These are phyloP conservation scores for Metschnikowia drakensbergensis DNA, from an alignment of 805 yeast species.

Conservation along the genomic window DNA sequence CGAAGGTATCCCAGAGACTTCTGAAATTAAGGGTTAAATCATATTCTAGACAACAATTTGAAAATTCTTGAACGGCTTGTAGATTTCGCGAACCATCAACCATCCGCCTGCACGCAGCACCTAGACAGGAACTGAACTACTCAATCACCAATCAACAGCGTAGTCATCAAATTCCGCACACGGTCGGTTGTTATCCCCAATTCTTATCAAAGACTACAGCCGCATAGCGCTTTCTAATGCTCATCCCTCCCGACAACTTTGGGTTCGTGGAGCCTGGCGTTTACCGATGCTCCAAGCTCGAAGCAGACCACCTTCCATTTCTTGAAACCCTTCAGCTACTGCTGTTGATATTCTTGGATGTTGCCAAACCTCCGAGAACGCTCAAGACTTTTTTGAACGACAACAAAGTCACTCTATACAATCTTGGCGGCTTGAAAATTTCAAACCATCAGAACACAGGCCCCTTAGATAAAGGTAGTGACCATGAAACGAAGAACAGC, in stretches of 20 bases:
- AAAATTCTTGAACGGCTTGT: not conserved
- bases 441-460: conserved; percentile 32
- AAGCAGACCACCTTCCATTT: conserved; percentile 73
- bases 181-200: no score
- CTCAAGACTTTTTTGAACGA: conserved; percentile 62
- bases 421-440: conserved; percentile 42
- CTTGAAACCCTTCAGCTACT: conserved; percentile 66
- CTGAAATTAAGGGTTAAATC: conserved; percentile 10
- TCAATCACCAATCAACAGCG: not conserved
- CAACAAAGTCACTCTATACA: conserved; percentile 49
- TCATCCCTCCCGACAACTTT: conserved; percentile 89
- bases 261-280: conserved; percentile 88
- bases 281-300: conserved; percentile 73
- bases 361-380: conserved; percentile 76
- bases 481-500: conserved; percentile 3
- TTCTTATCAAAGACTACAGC: not conserved
- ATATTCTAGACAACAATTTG: not conserved
- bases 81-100: not conserved
- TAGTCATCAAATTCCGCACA: not conserved
- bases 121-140: not conserved
- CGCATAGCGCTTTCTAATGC: conserved; percentile 42
- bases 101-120: not conserved
- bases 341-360: conserved; percentile 72
- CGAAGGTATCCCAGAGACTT: conserved; percentile 78
- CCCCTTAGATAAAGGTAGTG: conserved; percentile 5